A percentile compares a stretch with the other conserved stretches of the same genome.
phyloP scores from a whole-genome alignment of 495 filamentous ascomycete genomes.

The Sporormia fimetaria region DNA sequence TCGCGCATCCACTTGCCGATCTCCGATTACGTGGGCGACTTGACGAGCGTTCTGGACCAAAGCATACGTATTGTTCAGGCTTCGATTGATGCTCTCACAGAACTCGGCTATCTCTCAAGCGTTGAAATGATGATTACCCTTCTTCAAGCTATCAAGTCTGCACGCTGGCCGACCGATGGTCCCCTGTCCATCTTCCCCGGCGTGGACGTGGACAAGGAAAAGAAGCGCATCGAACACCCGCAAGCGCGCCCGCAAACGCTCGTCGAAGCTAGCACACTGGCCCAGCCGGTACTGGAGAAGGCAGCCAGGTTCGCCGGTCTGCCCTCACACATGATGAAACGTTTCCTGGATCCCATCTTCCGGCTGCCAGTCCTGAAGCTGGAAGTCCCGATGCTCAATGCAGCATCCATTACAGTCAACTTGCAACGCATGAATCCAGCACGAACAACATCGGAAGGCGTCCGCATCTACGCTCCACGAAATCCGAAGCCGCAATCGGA shows the following conservation, averaged over 20 bases:
- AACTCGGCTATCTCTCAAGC: constrained; percentile 67
- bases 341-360: constrained; percentile 49
- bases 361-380: constrained; percentile 60
- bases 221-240: constrained; percentile 28
- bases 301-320: constrained; percentile 27
- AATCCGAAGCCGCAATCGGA: constrained; percentile 95
- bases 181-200: constrained; percentile 73
- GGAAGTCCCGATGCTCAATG: constrained; percentile 46
- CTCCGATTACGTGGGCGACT: constrained; percentile 93
- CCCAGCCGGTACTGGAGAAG: constrained; percentile 28
- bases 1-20: constrained; percentile 85
- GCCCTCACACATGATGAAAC: constrained; percentile 14
- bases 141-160: constrained; percentile 83
- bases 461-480: constrained; percentile 68
- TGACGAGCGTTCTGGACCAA: constrained; percentile 73
- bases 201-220: constrained; percentile 41
- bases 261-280: constrained; percentile 37
- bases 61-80: constrained; percentile 91
- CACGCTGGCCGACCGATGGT: constrained; percentile 77
- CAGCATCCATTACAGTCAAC: constrained; percentile 49
- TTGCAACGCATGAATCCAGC: constrained; percentile 53
- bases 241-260: constrained; percentile 31
- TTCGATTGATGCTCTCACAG: constrained; percentile 86
- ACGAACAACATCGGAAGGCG: constrained; percentile 28
- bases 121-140: constrained; percentile 70